Evolutionary conservation across 768 basidiomycete species (phyloP).

Genomic region (Trametes gibbosa): DNA sequence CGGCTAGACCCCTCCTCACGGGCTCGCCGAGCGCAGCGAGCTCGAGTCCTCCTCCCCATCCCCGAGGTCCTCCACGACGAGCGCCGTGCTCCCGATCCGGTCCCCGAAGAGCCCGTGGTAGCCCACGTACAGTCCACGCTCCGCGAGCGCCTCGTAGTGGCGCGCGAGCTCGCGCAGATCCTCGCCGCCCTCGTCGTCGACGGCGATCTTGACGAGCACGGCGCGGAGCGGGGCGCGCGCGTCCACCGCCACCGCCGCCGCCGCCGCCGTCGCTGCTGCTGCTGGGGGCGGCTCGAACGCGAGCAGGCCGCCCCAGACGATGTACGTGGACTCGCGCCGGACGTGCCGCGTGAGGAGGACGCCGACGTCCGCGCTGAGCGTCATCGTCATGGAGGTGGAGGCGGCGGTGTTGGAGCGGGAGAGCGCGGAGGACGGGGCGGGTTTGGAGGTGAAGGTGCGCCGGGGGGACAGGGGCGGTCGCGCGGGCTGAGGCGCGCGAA

Average conservation of each 20-base stretch:
- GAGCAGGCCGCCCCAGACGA: slow-evolving; percentile 19
- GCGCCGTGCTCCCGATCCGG: slow-evolving; percentile 15
- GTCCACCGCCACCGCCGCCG: too few species aligned
- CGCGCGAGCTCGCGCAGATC: slow-evolving; percentile 18
- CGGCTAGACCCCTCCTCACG: neutral
- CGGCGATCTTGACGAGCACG: slow-evolving; percentile 17
- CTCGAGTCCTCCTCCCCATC: too few species aligned
- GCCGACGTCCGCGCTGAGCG: slow-evolving; percentile 11
- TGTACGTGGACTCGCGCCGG: slow-evolving; percentile 18
- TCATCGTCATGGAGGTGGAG: slow-evolving; percentile 13
- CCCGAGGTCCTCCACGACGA: slow-evolving; percentile 18
- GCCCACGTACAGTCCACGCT: slow-evolving; percentile 13
- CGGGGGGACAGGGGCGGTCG: neutral
- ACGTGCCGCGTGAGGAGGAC: slow-evolving; percentile 17
- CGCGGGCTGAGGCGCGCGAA: slow-evolving; percentile 4
- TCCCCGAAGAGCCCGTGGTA: slow-evolving; percentile 18
- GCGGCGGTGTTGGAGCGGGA: slow-evolving; percentile 10
- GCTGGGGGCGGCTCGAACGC: slow-evolving; percentile 6
- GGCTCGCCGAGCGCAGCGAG: slow-evolving; percentile 2
- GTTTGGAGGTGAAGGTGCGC: neutral
- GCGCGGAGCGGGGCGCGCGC: slow-evolving; percentile 4
- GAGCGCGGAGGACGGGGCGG: neutral
- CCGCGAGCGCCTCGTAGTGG: slow-evolving; percentile 12
- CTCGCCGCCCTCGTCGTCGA: slow-evolving; percentile 19
- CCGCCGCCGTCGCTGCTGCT: too few species aligned